phyloP scores from a whole-genome alignment of 2,329 filamentous ascomycete species.

The Colletotrichum orbiculare region DNA sequence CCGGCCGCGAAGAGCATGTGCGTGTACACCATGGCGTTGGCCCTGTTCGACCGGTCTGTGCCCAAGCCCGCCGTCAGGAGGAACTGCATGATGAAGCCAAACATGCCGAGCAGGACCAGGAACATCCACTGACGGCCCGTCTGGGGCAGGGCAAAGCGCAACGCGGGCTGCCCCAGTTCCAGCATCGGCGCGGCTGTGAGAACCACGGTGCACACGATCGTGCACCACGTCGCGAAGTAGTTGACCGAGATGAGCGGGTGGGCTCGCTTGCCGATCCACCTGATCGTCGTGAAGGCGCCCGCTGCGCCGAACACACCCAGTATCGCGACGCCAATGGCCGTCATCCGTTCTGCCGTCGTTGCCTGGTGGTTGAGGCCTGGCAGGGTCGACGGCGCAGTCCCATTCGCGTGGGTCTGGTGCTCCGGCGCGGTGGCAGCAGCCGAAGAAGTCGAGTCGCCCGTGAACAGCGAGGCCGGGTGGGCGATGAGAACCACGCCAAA shows the following conservation, averaged over 20 bases:
- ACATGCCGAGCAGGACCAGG: constrained; percentile 74
- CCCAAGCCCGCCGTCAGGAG: constrained; percentile 82
- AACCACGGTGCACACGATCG: constrained; percentile 71
- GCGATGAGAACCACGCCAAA: constrained; percentile 87
- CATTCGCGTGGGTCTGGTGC: constrained; percentile 27
- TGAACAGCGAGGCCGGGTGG: constrained; percentile 71
- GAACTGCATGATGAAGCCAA: constrained; percentile 88
- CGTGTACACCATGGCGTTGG: constrained; percentile 68
- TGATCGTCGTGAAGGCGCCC: constrained; percentile 78
- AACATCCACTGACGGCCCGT: constrained; percentile 70
- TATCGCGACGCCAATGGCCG: constrained; percentile 77
- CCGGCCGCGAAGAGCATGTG: constrained; percentile 66
- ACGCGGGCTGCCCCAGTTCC: constrained; percentile 56
- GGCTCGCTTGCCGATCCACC: constrained; percentile 82
- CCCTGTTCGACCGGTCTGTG: constrained; percentile 73
- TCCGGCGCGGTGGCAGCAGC: constrained; percentile 31
- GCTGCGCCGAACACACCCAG: constrained; percentile 82
- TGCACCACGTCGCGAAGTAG: constrained; percentile 81
- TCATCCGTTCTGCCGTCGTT: constrained; percentile 73
- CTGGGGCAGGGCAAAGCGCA: constrained; percentile 56
- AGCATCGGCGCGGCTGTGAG: constrained; percentile 64
- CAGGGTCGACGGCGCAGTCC: constrained; percentile 38
- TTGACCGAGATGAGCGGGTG: constrained; percentile 89
- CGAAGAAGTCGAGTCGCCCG: constrained; percentile 38
- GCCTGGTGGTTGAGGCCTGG: constrained; percentile 49